Conservation (phyloP, 2,329 filamentous ascomycete species). For the Ceratocystis harringtonii region DNA sequence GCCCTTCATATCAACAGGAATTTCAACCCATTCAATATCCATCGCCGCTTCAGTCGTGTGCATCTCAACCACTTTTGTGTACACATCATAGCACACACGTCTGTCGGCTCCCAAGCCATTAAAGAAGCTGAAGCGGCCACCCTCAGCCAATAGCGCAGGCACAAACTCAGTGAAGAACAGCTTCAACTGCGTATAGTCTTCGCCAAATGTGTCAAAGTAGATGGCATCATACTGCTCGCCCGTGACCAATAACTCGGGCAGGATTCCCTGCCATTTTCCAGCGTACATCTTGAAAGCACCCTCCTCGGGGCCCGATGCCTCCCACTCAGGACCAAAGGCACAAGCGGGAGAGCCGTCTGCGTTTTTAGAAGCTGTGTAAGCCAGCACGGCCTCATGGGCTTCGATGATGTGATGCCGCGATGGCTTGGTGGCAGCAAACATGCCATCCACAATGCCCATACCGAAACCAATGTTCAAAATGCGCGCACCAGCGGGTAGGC, state of each 20-base stretch:
- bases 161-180: slow-evolving; percentile 81
- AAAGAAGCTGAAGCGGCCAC: slow-evolving; percentile 72
- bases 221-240: slow-evolving; percentile 70
- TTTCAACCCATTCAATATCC: slow-evolving; percentile 73
- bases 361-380: slow-evolving; percentile 35
- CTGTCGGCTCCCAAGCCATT: slow-evolving; percentile 87
- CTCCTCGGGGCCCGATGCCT: slow-evolving; percentile 37
- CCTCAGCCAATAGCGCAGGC: slow-evolving; percentile 56
- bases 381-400: slow-evolving; percentile 63
- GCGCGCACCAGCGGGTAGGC: slow-evolving; percentile 37
- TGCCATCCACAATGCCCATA: slow-evolving; percentile 74
- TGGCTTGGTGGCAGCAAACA: slow-evolving; percentile 56
- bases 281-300: slow-evolving; percentile 57
- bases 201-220: slow-evolving; percentile 96
- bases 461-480: slow-evolving; percentile 81
- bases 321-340: slow-evolving; percentile 42
- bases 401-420: slow-evolving; percentile 70
- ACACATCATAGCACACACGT: slow-evolving; percentile 89
- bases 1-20: slow-evolving; percentile 52
- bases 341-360: slow-evolving; percentile 25
- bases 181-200: slow-evolving; percentile 74
- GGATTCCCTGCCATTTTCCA: slow-evolving; percentile 68
- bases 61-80: slow-evolving; percentile 81
- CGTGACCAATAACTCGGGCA: slow-evolving; percentile 50
- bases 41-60: slow-evolving; percentile 79